Evolutionary conservation across 176 grass and related monocot species (phyloP).

Genomic region (Dendrocalamus sinicus): DNA sequence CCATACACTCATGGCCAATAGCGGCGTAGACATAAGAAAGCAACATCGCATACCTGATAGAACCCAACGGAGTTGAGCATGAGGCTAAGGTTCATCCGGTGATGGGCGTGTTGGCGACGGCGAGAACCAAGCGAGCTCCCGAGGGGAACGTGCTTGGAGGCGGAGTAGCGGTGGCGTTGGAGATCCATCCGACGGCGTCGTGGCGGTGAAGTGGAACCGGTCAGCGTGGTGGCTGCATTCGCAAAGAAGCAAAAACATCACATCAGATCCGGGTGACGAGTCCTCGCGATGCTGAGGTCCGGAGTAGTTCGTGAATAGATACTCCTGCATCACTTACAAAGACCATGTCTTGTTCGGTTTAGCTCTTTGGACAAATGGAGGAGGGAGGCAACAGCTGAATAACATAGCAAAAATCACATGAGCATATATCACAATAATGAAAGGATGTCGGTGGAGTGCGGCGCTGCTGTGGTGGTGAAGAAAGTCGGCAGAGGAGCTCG

Average conservation of each 20-base stretch:
- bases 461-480: too few relatives aligned
- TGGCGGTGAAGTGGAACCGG: conserved; percentile 90
- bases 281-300: too few relatives aligned
- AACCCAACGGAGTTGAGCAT: conserved; percentile 94
- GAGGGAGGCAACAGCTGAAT: too few relatives aligned
- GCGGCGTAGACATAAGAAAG: neutral
- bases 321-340: too few relatives aligned
- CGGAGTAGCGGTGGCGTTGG: conserved; percentile 80
- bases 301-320: too few relatives aligned
- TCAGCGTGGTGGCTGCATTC: conserved; percentile 82
- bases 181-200: conserved; percentile 86
- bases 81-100: conserved; percentile 94
- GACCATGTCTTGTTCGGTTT: too few relatives aligned
- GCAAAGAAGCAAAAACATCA: neutral
- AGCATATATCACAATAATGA: too few relatives aligned
- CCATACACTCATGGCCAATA: neutral
- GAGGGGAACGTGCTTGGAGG: conserved; percentile 82
- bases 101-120: conserved; percentile 90
- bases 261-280: conserved; percentile 60
- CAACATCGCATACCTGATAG: conserved; percentile 67
- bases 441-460: too few relatives aligned
- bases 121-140: conserved; percentile 95
- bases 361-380: too few relatives aligned
- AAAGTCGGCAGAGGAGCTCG: too few relatives aligned
- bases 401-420: too few relatives aligned